Base-by-base conservation (phyloP, 129 eudicot genomes). In the Ambrosia artemisiifolia region DNA sequence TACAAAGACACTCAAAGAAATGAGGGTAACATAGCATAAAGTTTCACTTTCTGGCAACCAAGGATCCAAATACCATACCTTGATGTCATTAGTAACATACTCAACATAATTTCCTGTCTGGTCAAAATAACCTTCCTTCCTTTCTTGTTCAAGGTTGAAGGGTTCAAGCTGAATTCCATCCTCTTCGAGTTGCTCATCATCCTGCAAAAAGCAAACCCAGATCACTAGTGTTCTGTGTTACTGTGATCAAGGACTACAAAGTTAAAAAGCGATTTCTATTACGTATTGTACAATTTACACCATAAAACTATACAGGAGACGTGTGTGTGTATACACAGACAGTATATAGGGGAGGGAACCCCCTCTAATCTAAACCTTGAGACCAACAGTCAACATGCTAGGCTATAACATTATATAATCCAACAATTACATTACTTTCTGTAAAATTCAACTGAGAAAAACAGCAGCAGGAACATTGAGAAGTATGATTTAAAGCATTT, bases 61-160 rank as follows among this genome's bases (percentile, higher is more conserved):
- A 54, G 36, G 42, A 66, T 40, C 20, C 33, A 20, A 36, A 65
- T 35, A 70, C 8, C 59, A 65, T 80, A 94, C 99, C 99, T 90
- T 88, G 72, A 87, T 78, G 75, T 94, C 92, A 53, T 79, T 83
- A 67, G 62, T 72, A 24, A 90, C 30, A 63, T 84, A 94, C 78
- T 88, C 97, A 1, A 94, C 99, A 75, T 84, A 90, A 80, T 94
- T 90, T 60, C 97, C 99, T 11, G 84, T 78, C 11, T 75, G 84
- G 74, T 92, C 98, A 84, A 92, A 93, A 69, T 83, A 93, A 10
- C 98, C 96, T 75, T 89, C 98, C 72, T 85, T 84, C 75, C 89
- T 87, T 80, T 93, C 98, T 61, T 79, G 80, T 24, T 79, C 79
- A 66, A 93, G 85, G 55, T 93, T 93, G 71, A 93, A 89, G 14